phyloP scores from a whole-genome alignment of 345 rosid genomes.

The Arabidopsis suecica region DNA sequence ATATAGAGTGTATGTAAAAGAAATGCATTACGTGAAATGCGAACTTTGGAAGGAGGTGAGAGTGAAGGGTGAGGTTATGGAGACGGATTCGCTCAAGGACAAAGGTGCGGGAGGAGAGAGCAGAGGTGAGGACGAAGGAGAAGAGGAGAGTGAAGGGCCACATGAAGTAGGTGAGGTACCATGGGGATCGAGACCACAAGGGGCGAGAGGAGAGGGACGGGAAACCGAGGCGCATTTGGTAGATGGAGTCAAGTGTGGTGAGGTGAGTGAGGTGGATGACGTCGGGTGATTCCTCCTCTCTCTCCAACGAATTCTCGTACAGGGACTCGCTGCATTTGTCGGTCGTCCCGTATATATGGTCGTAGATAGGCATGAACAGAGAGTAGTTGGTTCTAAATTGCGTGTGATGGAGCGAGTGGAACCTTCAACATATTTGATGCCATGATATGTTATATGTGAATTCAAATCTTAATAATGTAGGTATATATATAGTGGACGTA shows the following conservation, averaged over 20 bases:
- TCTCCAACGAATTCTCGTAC: conserved; percentile 48
- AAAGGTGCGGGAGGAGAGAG: conserved; percentile 54
- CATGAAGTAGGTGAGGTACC: conserved; percentile 51
- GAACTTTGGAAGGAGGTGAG: conserved; percentile 72
- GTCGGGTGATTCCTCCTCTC: conserved; percentile 55
- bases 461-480: neutral
- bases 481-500: conserved; percentile 2
- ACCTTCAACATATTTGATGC: conserved; percentile 45
- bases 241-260: conserved; percentile 60
- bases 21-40: conserved; percentile 51
- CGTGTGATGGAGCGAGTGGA: conserved; percentile 68
- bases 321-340: conserved; percentile 47
- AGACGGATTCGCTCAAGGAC: conserved; percentile 61
- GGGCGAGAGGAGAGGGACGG: conserved; percentile 64
- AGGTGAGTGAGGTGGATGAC: conserved; percentile 70
- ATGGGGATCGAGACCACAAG: conserved; percentile 39
- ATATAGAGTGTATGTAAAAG: neutral
- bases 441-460: neutral
- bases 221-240: conserved; percentile 62
- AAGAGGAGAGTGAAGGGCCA: conserved; percentile 63
- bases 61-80: conserved; percentile 53
- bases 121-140: conserved; percentile 35
- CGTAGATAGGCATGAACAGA: conserved; percentile 69
- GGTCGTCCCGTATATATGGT: conserved; percentile 54
- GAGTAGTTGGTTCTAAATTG: conserved; percentile 67